Evolutionary conservation across 2,329 filamentous ascomycete genomes (phyloP).

Genomic region (Exophiala sp.): DNA sequence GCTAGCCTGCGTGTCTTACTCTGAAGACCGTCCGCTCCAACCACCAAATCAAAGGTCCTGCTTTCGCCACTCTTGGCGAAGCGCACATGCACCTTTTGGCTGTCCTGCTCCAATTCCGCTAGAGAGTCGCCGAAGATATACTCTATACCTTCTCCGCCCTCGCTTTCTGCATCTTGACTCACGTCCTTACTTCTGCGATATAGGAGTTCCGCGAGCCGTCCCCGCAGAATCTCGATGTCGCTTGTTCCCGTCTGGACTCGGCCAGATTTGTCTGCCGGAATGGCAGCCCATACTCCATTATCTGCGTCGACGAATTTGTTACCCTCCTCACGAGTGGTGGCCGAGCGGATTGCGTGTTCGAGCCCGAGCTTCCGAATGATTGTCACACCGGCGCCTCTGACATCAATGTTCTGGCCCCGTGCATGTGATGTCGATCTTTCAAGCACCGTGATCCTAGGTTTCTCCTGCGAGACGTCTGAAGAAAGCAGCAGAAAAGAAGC

Average conservation of each 20-base stretch:
- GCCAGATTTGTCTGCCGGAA: conserved; percentile 41
- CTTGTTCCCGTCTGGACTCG: conserved; percentile 47
- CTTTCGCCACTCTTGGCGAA: conserved; percentile 44
- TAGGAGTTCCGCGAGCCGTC: conserved; percentile 51
- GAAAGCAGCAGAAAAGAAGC: conserved; percentile 31
- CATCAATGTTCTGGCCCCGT: conserved; percentile 53
- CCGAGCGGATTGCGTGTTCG: conserved; percentile 38
- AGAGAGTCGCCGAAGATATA: conserved; percentile 37
- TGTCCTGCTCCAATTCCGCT: conserved; percentile 33
- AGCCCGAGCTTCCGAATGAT: conserved; percentile 53
- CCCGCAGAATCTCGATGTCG: conserved; percentile 61
- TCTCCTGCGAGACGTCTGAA: background rate
- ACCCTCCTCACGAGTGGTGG: conserved; percentile 42
- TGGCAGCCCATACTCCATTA: conserved; percentile 39
- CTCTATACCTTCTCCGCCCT: conserved; percentile 22
- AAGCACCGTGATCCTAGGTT: conserved; percentile 28
- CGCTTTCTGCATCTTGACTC: conserved; percentile 8
- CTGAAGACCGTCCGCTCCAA: conserved; percentile 46
- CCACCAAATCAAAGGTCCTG: conserved; percentile 45
- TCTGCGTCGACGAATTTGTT: conserved; percentile 38
- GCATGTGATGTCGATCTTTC: conserved; percentile 41
- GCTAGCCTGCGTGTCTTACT: conserved; percentile 45
- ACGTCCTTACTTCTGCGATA: conserved; percentile 38
- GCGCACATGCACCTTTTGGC: conserved; percentile 35
- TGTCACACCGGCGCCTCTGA: conserved; percentile 51